Evolutionary conservation across 176 grass and related monocot species (phyloP).

Genomic region (Phragmites australis): DNA sequence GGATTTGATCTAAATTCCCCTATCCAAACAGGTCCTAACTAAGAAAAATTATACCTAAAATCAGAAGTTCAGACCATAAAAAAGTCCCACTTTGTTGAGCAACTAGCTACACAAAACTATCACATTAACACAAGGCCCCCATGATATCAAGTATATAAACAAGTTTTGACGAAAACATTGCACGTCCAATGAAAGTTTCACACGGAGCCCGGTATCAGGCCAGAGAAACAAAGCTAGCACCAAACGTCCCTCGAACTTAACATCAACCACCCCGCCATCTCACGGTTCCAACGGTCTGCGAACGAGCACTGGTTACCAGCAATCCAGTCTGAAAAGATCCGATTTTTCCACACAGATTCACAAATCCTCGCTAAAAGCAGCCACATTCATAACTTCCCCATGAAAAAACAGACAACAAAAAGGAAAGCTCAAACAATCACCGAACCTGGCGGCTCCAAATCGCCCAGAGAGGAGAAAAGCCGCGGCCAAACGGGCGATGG

Average conservation of each 20-base stretch:
- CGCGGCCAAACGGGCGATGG: background rate
- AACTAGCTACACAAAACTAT: background rate
- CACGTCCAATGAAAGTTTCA: background rate
- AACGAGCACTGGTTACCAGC: background rate
- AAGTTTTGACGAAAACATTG: background rate
- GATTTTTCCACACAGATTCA: background rate
- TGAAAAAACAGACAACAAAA: background rate
- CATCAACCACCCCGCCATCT: slow-evolving; percentile 14
- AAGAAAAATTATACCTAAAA: background rate
- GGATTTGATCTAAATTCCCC: background rate
- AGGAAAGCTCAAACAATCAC: background rate
- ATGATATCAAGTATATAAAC: background rate
- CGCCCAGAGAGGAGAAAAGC: slow-evolving; percentile 19
- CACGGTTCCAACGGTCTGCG: background rate
- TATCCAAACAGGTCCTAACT: background rate
- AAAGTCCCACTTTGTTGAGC: background rate
- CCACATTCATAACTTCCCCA: slow-evolving; percentile 15
- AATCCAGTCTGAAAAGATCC: background rate
- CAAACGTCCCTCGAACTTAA: background rate
- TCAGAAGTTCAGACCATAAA: background rate
- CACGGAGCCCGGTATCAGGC: background rate
- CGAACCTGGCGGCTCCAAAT: slow-evolving; percentile 29
- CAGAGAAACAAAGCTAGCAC: background rate
- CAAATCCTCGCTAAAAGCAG: background rate
- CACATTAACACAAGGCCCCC: background rate